Evolutionary conservation across 1,284 basidiomycete genomes (phyloP), one percentile per base, ranked within the genome.

Genomic region (Ceratobasidium papillatum): DNA sequence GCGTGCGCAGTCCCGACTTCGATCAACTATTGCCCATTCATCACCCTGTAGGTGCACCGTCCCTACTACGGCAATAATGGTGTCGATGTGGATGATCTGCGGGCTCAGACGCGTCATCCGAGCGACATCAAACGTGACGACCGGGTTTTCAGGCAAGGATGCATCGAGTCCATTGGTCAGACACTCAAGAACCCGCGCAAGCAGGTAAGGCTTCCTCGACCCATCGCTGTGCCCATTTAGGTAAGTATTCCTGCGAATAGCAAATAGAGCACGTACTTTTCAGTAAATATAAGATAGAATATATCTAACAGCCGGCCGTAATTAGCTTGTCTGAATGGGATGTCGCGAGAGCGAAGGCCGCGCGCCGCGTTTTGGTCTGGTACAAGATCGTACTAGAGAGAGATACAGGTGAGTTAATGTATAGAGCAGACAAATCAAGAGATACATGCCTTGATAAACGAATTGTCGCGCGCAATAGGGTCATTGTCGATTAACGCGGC

Each of bases 41-140:
- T 25, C 8, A 2, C 19, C 22, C 76, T 79, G 12, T 66, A 52
- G 45, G 75, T 58, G 27, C 79, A 65, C 61, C 80, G 79, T 1
- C 79, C 76, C 27, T 78, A 69, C n/a, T 77, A 11, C 22, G 41
- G n/a, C n/a, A n/a, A n/a, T n/a, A n/a, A n/a, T n/a, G n/a, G n/a
- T n/a, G n/a, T n/a, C n/a, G 38, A 41, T 41, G 14, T 41, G 38
- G 38, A 41, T 41, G 38, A 5, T 7, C 14, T 7, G 5, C 38
- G 38, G 38, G 38, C 38, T 41, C 14, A 5, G 38, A 5, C 38
- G 38, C 38, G 5, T 14, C 38, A 41, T 41, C 7, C 14, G 7
- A 41, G 14, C 38, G 38, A 41, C n/a, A n/a, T n/a, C n/a, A n/a
- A n/a, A n/a, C n/a, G 34, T 14, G 43, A 49, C 14, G 27, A 17